Evolutionary conservation across 306 rosid species (phyloP).

Genomic region (Spatholobus suberectus): DNA sequence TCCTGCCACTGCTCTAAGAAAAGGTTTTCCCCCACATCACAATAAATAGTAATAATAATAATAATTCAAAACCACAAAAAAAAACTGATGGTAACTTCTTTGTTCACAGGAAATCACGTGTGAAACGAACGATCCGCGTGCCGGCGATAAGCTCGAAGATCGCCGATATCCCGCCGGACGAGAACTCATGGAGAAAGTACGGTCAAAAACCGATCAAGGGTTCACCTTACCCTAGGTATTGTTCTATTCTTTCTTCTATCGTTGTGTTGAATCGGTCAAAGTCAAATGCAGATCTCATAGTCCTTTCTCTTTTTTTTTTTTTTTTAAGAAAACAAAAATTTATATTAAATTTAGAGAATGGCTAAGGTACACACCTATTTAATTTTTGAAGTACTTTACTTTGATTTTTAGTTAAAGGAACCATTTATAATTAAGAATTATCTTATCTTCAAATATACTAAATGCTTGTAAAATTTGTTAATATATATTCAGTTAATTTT

Average conservation of each 20-base stretch:
- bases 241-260: not conserved
- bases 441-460: too few species aligned
- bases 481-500: too few species aligned
- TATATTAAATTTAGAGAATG: not conserved
- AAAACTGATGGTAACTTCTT: not conserved
- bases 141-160: constrained; percentile 70
- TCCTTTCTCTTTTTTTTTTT: not conserved
- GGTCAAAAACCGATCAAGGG: constrained; percentile 93
- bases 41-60: not conserved
- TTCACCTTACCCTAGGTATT: constrained; percentile 77
- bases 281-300: constrained; percentile 34
- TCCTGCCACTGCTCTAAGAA: constrained; percentile 79
- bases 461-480: too few species aligned
- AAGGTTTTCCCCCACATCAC: constrained; percentile 49
- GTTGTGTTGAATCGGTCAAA: not conserved
- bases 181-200: constrained; percentile 80
- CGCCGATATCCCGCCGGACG: constrained; percentile 83
- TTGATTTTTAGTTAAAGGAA: too few species aligned
- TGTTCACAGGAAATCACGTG: constrained; percentile 57
- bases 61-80: not conserved
- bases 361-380: too few species aligned
- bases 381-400: too few species aligned
- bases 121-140: constrained; percentile 61
- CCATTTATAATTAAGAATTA: too few species aligned
- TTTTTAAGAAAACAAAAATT: not conserved